phyloP scores from a whole-genome alignment of 768 basidiomycete species.

The Coprinopsis strossmayeri region DNA sequence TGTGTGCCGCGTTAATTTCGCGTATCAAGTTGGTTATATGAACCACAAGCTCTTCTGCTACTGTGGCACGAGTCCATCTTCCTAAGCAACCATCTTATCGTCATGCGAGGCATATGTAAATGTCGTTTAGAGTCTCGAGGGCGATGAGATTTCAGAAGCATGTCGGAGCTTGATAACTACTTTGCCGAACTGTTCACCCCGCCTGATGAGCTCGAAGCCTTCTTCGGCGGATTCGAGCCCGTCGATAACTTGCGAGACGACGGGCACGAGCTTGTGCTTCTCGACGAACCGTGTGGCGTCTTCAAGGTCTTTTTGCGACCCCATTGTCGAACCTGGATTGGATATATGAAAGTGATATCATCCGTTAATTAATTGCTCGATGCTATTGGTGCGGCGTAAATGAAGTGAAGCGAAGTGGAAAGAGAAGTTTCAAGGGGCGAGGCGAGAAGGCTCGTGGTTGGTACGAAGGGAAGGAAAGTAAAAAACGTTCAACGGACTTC shows the following conservation, averaged over 20 bases:
- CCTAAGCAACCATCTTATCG: too few relatives aligned
- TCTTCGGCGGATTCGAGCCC: constrained; percentile 58
- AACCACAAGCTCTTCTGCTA: too few relatives aligned
- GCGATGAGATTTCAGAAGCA: background rate
- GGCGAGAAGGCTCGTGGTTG: too few relatives aligned
- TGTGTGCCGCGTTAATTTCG: background rate
- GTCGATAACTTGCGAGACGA: constrained; percentile 63
- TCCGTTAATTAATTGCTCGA: background rate
- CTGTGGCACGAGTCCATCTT: too few relatives aligned
- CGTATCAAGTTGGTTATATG: too few relatives aligned
- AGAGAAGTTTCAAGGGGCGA: too few relatives aligned
- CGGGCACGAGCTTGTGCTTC: constrained; percentile 60
- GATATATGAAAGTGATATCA: too few relatives aligned
- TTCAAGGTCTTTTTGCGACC: constrained; percentile 65
- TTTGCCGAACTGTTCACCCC: constrained; percentile 72
- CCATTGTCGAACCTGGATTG: constrained; percentile 72
- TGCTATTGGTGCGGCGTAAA: background rate
- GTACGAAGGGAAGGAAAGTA: too few relatives aligned
- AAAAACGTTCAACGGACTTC: too few relatives aligned
- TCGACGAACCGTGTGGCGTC: constrained; percentile 67
- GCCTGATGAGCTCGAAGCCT: constrained; percentile 63
- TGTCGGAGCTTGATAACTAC: constrained; percentile 42
- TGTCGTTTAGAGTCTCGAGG: too few relatives aligned
- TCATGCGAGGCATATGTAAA: too few relatives aligned
- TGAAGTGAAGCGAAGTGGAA: background rate